These are phyloP conservation scores for Fragaria vesca DNA, from an alignment of 306 rosid species.

Conservation along the genomic window DNA sequence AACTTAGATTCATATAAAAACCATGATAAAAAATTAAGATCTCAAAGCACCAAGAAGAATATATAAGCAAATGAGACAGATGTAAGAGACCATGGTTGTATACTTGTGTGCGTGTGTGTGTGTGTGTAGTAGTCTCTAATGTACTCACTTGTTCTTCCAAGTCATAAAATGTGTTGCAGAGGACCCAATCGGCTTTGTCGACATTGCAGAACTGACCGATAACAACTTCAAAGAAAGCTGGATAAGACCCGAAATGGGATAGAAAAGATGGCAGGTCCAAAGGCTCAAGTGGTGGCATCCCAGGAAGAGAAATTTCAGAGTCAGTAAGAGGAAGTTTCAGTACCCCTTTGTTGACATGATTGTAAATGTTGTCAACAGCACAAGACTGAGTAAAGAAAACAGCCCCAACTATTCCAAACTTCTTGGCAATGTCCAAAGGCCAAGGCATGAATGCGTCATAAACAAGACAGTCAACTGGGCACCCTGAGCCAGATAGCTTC, in stretches of 20 bases:
- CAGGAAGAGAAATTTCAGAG: conserved; percentile 33
- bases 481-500: background rate
- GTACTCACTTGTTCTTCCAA: conserved; percentile 53
- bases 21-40: background rate
- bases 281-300: conserved; percentile 46
- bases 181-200: conserved; percentile 43
- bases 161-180: conserved; percentile 54
- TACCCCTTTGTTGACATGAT: background rate
- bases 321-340: conserved; percentile 10
- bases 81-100: background rate
- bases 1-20: background rate
- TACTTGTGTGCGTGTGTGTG: background rate
- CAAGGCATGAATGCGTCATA: conserved; percentile 31
- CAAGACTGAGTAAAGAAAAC: conserved; percentile 36
- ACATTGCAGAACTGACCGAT: conserved; percentile 47
- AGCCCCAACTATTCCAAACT: conserved; percentile 11
- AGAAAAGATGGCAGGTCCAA: conserved; percentile 56
- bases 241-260: conserved; percentile 34
- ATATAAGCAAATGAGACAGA: background rate
- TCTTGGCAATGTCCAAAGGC: conserved; percentile 27
- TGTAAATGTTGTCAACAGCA: conserved; percentile 28
- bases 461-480: conserved; percentile 27
- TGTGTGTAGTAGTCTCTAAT: background rate
- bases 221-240: conserved; percentile 39
- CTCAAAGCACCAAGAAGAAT: background rate